Base-by-base conservation (phyloP, 2,329 filamentous ascomycete genomes). In the Alternaria rosae region DNA sequence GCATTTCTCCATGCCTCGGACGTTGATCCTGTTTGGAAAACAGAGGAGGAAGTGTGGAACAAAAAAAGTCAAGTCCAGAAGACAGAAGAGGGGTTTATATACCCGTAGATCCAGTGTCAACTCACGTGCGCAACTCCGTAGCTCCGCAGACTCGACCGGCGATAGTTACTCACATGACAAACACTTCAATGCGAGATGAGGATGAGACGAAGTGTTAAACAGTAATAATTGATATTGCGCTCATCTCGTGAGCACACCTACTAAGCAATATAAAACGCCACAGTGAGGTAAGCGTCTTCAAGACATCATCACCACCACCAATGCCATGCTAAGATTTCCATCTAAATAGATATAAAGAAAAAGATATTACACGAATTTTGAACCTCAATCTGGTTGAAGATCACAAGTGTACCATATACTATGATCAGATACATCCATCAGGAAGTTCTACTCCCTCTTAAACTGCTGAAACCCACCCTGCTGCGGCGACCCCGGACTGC, bases 381-480 rank as follows among this genome's bases (percentile, higher is more conserved):
- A 7, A 20, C 6, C n/a, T n/a, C n/a, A n/a, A n/a, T n/a, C n/a
- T n/a, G n/a, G n/a, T n/a, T n/a, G n/a, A n/a, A n/a, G n/a, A n/a
- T n/a, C n/a, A n/a, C n/a, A n/a, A n/a, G n/a, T n/a, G n/a, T n/a
- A n/a, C n/a, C n/a, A n/a, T n/a, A n/a, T n/a, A n/a, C n/a, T n/a
- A n/a, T n/a, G n/a, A n/a, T n/a, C n/a, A n/a, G n/a, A n/a, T n/a
- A n/a, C n/a, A n/a, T n/a, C n/a, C n/a, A n/a, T n/a, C n/a, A n/a
- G n/a, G 2, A 3, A 35, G 5, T 21, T 52, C 20, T 62, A 69
- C 51, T 67, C 65, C 28, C 65, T 52, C 59, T 68, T 69, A 12
- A 43, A 59, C 25, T 44, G 45, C 28, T 54, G 35, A 25, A 38
- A 41, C 17, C 35, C 35, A 9, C 47, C 38, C 28, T 61, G 35